phyloP scores from a whole-genome alignment of 2,329 filamentous ascomycete genomes.

The Trichophyton simii region DNA sequence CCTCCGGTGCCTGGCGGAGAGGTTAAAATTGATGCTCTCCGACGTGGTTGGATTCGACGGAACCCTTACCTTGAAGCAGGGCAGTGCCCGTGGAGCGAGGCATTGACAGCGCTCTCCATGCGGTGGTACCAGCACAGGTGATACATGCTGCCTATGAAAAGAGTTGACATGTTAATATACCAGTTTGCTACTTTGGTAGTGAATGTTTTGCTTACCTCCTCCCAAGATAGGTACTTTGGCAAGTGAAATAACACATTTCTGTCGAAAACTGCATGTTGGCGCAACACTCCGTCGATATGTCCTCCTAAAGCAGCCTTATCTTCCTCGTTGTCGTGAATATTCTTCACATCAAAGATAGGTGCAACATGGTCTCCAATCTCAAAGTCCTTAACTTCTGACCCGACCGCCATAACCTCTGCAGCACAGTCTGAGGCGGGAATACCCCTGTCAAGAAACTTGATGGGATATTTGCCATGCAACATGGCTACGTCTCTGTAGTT shows the following conservation, averaged over 20 bases:
- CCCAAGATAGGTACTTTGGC: constrained; percentile 26
- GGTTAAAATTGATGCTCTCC: not conserved
- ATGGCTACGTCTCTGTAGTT: constrained; percentile 46
- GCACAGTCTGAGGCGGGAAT: constrained; percentile 59
- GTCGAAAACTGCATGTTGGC: constrained; percentile 33
- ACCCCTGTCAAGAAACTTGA: not conserved
- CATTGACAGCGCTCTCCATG: constrained; percentile 36
- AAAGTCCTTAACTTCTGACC: constrained; percentile 28
- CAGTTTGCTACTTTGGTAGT: not conserved
- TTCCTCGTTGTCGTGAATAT: constrained; percentile 35
- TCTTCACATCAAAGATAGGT: constrained; percentile 46
- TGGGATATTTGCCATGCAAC: constrained; percentile 37
- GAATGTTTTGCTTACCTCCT: constrained; percentile 23
- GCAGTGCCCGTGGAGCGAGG: constrained; percentile 2
- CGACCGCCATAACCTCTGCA: constrained; percentile 45
- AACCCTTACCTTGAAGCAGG: not conserved
- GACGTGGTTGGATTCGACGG: constrained; percentile 20
- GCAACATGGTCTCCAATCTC: constrained; percentile 51
- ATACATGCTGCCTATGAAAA: not conserved
- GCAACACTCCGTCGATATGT: constrained; percentile 39
- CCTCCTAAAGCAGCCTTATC: constrained; percentile 38
- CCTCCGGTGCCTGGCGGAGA: constrained; percentile 44
- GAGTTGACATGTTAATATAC: not conserved
- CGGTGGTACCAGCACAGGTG: constrained; percentile 18
- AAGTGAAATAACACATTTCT: constrained; percentile 30